Evolutionary conservation across 2,329 filamentous ascomycete genomes (phyloP).

Genomic region (Alternaria atra): DNA sequence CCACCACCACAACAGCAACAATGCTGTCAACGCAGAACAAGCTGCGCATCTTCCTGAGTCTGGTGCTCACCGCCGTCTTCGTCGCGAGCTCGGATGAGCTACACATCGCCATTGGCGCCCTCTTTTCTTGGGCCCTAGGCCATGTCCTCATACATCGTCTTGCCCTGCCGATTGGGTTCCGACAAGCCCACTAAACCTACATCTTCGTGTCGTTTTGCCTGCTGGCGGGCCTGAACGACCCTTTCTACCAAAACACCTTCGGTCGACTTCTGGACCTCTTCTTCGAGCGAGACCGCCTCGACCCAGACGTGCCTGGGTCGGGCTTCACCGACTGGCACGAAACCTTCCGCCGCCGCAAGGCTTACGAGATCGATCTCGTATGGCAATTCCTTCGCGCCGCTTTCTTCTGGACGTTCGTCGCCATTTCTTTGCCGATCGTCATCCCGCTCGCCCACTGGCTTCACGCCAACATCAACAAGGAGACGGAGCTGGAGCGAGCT

Average conservation of each 20-base stretch:
- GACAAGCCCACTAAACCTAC: conserved; percentile 8
- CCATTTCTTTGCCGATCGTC: background rate
- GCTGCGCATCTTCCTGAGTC: conserved; percentile 12
- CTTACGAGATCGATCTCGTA: conserved; percentile 6
- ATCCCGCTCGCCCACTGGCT: conserved; percentile 4
- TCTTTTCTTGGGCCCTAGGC: conserved; percentile 19
- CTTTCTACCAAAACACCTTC: conserved; percentile 19
- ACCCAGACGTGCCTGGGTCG: conserved; percentile 15
- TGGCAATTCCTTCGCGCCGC: background rate
- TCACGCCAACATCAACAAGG: background rate
- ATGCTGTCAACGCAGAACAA: conserved; percentile 12
- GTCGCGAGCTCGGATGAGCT: conserved; percentile 15
- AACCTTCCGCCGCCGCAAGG: conserved; percentile 4
- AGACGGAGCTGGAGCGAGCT: background rate
- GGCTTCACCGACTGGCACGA: conserved; percentile 22
- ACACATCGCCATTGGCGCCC: conserved; percentile 9
- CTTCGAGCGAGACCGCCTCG: conserved; percentile 8
- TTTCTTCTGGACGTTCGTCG: conserved; percentile 3
- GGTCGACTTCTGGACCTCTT: conserved; percentile 14
- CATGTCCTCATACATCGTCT: conserved; percentile 4
- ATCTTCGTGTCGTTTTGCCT: conserved; percentile 15
- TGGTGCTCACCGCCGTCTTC: conserved; percentile 15
- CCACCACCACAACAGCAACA: conserved; percentile 6
- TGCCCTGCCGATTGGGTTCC: background rate
- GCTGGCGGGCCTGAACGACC: conserved; percentile 17